Evolutionary conservation across 768 basidiomycete species (phyloP), one percentile per base, ranked within the genome.

Genomic region (Agrocybe pediades): DNA sequence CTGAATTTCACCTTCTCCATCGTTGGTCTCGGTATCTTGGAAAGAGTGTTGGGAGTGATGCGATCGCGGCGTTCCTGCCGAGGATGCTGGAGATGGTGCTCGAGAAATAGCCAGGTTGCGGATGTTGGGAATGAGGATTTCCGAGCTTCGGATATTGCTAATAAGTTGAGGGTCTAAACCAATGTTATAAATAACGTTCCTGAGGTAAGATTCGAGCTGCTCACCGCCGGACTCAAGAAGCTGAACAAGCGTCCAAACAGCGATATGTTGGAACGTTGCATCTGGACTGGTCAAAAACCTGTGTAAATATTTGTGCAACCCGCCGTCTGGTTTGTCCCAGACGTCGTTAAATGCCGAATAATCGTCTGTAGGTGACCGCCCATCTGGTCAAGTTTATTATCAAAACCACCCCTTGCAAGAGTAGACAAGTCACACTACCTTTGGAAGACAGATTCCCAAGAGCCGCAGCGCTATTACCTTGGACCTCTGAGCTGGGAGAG

Each of bases 231-330:
- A 96, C 68, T 99, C 97, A 23, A 99, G 79, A 19, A 99, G 74
- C 67, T 99, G 97, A 21, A 98, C 95, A 60, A 98, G 95, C 0
- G 97, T 98, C 97, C 97, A 99, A 41, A 99, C 95, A 27, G 97
- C 97, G 58, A 98, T 99, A 67, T 99, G 97, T 70, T 98, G 95
- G 87, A 99, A 99, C 0, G 97, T 99, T 13, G 92, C 88, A 65
- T 99, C 97, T 6, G 90, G 77, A 65, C 92, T 95, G 39, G 85
- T 92, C 62, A 99, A 73, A 84, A 99, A 99, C 41, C 92, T 84
- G 67, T 92, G 88, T 41, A 99, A 79, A 72, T 99, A 99, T 55
- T 83, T 84, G 69, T 98, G 96, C 81, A 99, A 88, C 40, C 97
- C 97, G 17, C 95, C 97, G 52, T 97, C 95, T 6, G 97, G 97